phyloP scores from a whole-genome alignment of 139 green algal species.

The Coelastrella sp. region DNA sequence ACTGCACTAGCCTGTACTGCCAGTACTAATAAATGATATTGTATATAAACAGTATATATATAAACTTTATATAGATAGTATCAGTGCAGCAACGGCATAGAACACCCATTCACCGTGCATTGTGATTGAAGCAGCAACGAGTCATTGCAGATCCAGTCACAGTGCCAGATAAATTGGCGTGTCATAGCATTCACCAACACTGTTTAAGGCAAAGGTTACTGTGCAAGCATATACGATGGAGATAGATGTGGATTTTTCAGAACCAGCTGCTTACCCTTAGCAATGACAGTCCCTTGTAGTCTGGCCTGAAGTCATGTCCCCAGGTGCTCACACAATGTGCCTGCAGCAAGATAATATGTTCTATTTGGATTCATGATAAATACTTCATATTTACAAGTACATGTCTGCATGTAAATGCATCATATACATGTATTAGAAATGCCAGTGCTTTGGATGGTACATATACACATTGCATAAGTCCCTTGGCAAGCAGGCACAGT shows the following conservation, averaged over 20 bases:
- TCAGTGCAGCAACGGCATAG: too few relatives aligned
- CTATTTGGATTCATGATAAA: background rate
- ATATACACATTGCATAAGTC: background rate
- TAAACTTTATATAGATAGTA: too few relatives aligned
- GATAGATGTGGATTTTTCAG: background rate
- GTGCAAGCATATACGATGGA: background rate
- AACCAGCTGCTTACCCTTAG: background rate
- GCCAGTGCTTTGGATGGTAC: background rate
- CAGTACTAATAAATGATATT: too few relatives aligned
- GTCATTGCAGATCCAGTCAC: too few relatives aligned
- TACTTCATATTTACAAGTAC: background rate
- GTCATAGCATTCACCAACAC: too few relatives aligned
- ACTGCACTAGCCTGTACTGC: too few relatives aligned
- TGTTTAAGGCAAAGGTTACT: too few relatives aligned
- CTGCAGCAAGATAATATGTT: conserved; percentile 17
- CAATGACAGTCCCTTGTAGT: conserved; percentile 83
- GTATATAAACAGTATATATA: too few relatives aligned
- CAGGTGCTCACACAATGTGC: conserved; percentile 96
- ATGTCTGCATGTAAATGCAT: background rate
- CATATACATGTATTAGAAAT: background rate
- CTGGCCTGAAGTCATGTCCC: conserved; percentile 95
- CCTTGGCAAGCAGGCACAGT: background rate
- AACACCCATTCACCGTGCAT: too few relatives aligned
- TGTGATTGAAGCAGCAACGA: too few relatives aligned
- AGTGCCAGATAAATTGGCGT: background rate